phyloP scores from a whole-genome alignment of 2,329 filamentous ascomycete genomes.

The Botrytis galanthina region DNA sequence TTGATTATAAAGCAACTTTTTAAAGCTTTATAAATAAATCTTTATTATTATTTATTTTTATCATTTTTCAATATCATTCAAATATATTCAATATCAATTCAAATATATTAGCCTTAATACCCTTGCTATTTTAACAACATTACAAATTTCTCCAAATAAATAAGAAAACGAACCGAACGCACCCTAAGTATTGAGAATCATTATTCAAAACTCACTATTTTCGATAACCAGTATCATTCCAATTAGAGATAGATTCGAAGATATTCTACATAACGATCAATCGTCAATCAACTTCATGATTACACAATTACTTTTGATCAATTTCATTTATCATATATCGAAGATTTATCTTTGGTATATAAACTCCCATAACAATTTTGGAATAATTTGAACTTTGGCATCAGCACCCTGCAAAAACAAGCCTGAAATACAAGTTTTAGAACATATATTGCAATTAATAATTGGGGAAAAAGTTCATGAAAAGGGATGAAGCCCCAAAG shows the following conservation, averaged over 20 bases:
- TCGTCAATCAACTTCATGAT: neutral
- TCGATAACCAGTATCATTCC: no score
- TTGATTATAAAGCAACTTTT: no score
- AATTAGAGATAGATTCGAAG: neutral
- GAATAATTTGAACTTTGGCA: neutral
- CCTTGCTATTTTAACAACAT: no score
- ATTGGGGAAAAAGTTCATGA: neutral
- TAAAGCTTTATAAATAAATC: no score
- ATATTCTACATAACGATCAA: neutral
- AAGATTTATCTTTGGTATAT: neutral
- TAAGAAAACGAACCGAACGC: no score
- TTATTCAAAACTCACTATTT: neutral
- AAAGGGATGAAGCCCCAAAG: neutral
- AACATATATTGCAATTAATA: neutral
- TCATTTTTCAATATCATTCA: no score
- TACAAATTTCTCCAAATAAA: no score
- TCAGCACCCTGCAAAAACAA: neutral
- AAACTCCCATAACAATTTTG: neutral
- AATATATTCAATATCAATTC: no score
- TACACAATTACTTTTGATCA: neutral
- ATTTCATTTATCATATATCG: neutral
- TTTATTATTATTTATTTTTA: no score
- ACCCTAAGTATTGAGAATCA: no score
- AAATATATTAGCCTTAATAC: no score
- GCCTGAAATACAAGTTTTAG: neutral